Evolutionary conservation across 768 basidiomycete species (phyloP).

Genomic region (Nevesoporus exiguus): DNA sequence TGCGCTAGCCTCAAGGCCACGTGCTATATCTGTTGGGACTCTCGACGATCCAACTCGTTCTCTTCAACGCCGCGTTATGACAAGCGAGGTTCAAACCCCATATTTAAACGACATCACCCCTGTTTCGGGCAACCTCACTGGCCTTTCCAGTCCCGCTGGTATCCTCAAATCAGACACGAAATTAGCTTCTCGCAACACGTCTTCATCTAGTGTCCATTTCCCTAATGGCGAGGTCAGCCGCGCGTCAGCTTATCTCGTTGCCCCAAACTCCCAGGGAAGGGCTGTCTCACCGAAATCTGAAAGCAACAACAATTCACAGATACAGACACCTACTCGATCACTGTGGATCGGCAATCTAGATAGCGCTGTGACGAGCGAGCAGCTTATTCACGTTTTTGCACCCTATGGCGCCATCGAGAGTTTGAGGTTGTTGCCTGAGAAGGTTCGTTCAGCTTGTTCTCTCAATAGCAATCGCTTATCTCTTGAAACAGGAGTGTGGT

Average conservation of each 20-base stretch:
- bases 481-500: slow-evolving; percentile 76
- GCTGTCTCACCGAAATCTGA: slow-evolving; percentile 85
- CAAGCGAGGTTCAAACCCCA: slow-evolving; percentile 51
- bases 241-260: slow-evolving; percentile 63
- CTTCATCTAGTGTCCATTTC: slow-evolving; percentile 61
- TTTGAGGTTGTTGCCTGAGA: slow-evolving; percentile 90
- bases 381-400: slow-evolving; percentile 92
- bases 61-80: slow-evolving; percentile 61
- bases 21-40: slow-evolving; percentile 86
- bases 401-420: slow-evolving; percentile 98
- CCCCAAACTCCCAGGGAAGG: slow-evolving; percentile 65
- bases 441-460: slow-evolving; percentile 48
- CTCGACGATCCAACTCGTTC: slow-evolving; percentile 76
- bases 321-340: slow-evolving; percentile 91
- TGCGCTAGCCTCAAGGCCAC: slow-evolving; percentile 52
- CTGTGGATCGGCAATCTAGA: slow-evolving; percentile 99
- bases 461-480: slow-evolving; percentile 18
- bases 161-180: slow-evolving; percentile 63
- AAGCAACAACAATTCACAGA: slow-evolving; percentile 57
- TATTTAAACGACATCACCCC: slow-evolving; percentile 57
- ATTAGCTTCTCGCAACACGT: slow-evolving; percentile 41
- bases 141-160: slow-evolving; percentile 31
- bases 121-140: slow-evolving; percentile 25
- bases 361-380: slow-evolving; percentile 89
- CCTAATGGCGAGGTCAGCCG: slow-evolving; percentile 60